Evolutionary conservation across 2,329 filamentous ascomycete species (phyloP).

Genomic region (Diaporthe sp.): DNA sequence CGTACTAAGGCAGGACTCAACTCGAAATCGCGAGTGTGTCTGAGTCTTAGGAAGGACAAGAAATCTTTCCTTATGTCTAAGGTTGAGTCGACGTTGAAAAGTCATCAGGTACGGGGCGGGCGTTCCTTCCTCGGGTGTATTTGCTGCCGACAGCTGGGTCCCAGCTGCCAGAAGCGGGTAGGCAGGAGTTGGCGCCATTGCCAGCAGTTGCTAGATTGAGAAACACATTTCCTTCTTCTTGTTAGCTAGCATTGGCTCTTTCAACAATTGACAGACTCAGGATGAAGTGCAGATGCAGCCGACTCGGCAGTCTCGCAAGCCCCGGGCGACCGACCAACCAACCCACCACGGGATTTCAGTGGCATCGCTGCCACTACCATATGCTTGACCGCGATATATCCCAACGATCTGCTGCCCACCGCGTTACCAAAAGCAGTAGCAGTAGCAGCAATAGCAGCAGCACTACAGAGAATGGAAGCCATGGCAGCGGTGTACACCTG

Average conservation of each 20-base stretch:
- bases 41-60: neutral
- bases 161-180: neutral
- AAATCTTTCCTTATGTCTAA: neutral
- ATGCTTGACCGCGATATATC: neutral
- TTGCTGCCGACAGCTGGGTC: conserved; percentile 6
- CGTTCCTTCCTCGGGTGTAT: neutral
- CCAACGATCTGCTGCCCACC: neutral
- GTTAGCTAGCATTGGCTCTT: neutral
- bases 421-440: neutral
- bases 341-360: neutral
- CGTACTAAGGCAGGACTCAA: conserved; percentile 37
- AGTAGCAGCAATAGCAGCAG: neutral
- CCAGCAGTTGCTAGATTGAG: neutral
- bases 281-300: neutral
- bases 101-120: neutral
- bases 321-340: neutral
- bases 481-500: neutral
- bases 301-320: neutral
- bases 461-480: neutral
- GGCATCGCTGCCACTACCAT: neutral
- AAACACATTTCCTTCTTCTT: neutral
- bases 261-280: neutral
- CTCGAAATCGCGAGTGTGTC: neutral
- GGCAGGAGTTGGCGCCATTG: neutral
- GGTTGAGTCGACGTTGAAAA: neutral